Percentiles rank a stretch among this genome's conserved stretches.
These are phyloP conservation scores for Calonectria pauciramosa DNA, from an alignment of 2,329 filamentous ascomycete genomes.

Conservation along the genomic window DNA sequence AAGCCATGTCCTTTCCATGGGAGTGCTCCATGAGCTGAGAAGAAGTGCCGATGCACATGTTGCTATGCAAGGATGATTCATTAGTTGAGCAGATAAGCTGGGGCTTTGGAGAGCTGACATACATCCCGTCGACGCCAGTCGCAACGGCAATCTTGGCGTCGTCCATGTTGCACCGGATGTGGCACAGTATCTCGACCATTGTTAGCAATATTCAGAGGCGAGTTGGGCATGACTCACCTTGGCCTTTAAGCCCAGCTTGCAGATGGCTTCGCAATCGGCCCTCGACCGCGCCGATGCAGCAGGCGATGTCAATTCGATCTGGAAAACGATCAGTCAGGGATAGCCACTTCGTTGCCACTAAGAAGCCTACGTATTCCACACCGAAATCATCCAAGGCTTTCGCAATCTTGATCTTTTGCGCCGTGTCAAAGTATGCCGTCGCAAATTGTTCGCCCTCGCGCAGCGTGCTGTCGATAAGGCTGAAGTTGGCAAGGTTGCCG, in stretches of 20 bases:
- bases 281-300: slow-evolving; percentile 89
- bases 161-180: slow-evolving; percentile 51
- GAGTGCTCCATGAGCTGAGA: slow-evolving; percentile 87
- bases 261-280: slow-evolving; percentile 89
- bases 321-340: background rate
- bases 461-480: no score
- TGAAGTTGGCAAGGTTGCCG: slow-evolving; percentile 38
- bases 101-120: background rate
- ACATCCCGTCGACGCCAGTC: slow-evolving; percentile 72
- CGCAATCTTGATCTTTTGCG: slow-evolving; percentile 41
- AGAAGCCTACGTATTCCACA: slow-evolving; percentile 41
- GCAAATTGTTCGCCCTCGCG: slow-evolving; percentile 57
- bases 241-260: slow-evolving; percentile 91
- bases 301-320: slow-evolving; percentile 83
- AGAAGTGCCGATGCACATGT: slow-evolving; percentile 88
- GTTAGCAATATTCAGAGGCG: background rate
- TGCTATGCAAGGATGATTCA: slow-evolving; percentile 45
- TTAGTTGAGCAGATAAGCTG: background rate
- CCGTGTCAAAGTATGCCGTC: slow-evolving; percentile 83
- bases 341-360: fast-evolving
- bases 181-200: slow-evolving; percentile 29
- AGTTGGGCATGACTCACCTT: slow-evolving; percentile 69
- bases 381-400: slow-evolving; percentile 67
- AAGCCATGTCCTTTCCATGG: slow-evolving; percentile 93
- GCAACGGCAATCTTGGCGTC: slow-evolving; percentile 82